Base-by-base conservation (phyloP, 2,329 filamentous ascomycete species). In the Penicillium sp. region DNA sequence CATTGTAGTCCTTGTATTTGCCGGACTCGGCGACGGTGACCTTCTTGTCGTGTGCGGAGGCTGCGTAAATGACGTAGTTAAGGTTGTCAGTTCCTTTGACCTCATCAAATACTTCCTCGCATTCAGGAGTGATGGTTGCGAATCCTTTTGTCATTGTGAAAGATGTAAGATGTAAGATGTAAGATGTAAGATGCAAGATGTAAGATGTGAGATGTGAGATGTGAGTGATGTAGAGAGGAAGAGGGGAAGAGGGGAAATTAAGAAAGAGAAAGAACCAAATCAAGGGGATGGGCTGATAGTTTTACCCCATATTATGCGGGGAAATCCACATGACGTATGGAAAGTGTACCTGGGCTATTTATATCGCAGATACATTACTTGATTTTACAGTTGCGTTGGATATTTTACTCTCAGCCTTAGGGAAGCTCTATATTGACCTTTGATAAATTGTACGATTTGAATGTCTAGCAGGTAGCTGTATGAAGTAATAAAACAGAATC, bases 21-120 rank as follows among this genome's bases (percentile, higher is more conserved):
- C 60, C 61, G 10, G 60, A 62, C 35, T 54, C 38, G 1, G 52
- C 52, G 19, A 63, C 61, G 6, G 51, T 36, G 48, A 63, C 62
- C 35, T 58, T 56, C 54, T 63, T 63, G 54, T 62, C 56, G 47
- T 59, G 60, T 50, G 60, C 53, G 6, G 53, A 57, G n/a, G 61
- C 60, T 41, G 57, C 42, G 25, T 62, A 63, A 43, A 62, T 55
- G 46, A 62, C 58, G 43, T 57, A 63, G 47, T 62, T 54, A 3
- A 62, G 51, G 36, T 49, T 57, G 38, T 61, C 47, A 4, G 61
- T 62, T 35, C 58, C 61, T 50, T 62, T 62, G 54, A 63, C 53
- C 30, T 56, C 33, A 41, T 62, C 61, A 45, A 63, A 63, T 43
- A 41, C 49, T 10, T 44, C 46, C 54, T 62, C 57, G 36, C 60